These are phyloP conservation scores for Termitomyces sp. DNA, from an alignment of 768 basidiomycete genomes.

Conservation along the genomic window DNA sequence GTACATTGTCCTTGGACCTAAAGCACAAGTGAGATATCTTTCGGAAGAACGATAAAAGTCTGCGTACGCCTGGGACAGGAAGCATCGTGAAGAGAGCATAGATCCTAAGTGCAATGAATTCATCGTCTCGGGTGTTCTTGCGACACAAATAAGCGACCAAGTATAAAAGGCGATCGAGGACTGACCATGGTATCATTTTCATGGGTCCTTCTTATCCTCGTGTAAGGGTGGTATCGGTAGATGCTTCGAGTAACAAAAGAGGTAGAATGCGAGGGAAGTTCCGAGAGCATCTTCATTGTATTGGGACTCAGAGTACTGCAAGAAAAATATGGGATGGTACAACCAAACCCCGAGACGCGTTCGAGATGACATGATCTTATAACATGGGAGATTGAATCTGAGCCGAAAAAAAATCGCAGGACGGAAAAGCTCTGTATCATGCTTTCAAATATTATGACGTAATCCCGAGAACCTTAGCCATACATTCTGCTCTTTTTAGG, in stretches of 20 bases:
- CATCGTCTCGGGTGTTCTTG: not conserved
- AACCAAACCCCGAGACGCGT: not conserved
- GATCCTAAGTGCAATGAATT: not conserved
- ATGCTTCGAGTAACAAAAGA: not conserved
- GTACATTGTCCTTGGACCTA: constrained; percentile 16
- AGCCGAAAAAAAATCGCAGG: not conserved
- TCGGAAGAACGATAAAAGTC: not conserved
- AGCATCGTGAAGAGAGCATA: not conserved
- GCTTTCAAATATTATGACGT: not conserved
- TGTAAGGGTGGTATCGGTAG: not conserved
- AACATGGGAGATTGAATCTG: not conserved
- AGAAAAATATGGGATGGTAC: not conserved
- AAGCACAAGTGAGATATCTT: not conserved
- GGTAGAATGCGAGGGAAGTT: not conserved
- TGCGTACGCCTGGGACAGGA: not conserved
- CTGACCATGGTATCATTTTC: not conserved
- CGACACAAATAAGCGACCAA: not conserved
- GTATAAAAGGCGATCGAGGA: not conserved
- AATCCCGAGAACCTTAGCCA: not conserved
- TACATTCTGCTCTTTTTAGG: not conserved
- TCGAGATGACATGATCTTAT: not conserved
- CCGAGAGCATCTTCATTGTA: not conserved
- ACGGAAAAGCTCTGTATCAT: not conserved
- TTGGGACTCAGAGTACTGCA: too few relatives aligned
- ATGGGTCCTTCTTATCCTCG: not conserved